A percentile compares a stretch with the other conserved stretches of the same genome.
phyloP scores from a whole-genome alignment of 768 basidiomycete species.

The Trametes cingulata region DNA sequence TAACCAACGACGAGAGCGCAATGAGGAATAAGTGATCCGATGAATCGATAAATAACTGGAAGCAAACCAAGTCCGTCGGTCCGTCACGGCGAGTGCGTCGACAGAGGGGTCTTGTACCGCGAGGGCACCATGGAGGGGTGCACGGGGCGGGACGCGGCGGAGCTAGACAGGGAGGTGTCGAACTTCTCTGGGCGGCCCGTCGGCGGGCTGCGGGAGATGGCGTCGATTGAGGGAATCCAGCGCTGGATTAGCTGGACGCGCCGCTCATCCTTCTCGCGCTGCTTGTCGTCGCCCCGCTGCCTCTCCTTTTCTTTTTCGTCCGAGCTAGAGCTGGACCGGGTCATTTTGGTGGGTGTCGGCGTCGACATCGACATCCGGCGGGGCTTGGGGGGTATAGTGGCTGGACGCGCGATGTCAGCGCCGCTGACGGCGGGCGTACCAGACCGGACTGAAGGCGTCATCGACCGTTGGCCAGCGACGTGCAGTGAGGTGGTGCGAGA shows the following conservation, averaged over 20 bases:
- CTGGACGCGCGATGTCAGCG: constrained; percentile 27
- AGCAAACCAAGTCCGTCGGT: constrained; percentile 22
- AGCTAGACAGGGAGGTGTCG: not conserved
- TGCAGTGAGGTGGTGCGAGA: constrained; percentile 54
- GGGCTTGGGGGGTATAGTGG: constrained; percentile 39
- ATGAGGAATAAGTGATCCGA: constrained; percentile 24
- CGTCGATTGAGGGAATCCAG: constrained; percentile 56
- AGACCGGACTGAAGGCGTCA: constrained; percentile 46
- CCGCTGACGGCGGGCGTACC: constrained; percentile 43
- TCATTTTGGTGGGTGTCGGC: constrained; percentile 58
- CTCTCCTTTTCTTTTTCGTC: constrained; percentile 50
- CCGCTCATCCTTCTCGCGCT: constrained; percentile 36
- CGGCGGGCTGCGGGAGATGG: constrained; percentile 33
- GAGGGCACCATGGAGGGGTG: constrained; percentile 21
- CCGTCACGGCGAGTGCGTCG: constrained; percentile 27
- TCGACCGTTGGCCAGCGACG: constrained; percentile 49
- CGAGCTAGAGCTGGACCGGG: constrained; percentile 48
- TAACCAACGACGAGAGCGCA: constrained; percentile 26
- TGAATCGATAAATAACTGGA: constrained; percentile 20
- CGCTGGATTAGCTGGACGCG: constrained; percentile 48
- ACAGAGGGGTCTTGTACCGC: constrained; percentile 34
- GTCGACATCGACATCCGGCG: constrained; percentile 49
- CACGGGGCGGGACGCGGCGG: constrained; percentile 3
- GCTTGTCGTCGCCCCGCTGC: constrained; percentile 34
- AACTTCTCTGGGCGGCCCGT: constrained; percentile 31